Conservation (phyloP, 1,139 yeast species). For the Diutina ranongensis region DNA sequence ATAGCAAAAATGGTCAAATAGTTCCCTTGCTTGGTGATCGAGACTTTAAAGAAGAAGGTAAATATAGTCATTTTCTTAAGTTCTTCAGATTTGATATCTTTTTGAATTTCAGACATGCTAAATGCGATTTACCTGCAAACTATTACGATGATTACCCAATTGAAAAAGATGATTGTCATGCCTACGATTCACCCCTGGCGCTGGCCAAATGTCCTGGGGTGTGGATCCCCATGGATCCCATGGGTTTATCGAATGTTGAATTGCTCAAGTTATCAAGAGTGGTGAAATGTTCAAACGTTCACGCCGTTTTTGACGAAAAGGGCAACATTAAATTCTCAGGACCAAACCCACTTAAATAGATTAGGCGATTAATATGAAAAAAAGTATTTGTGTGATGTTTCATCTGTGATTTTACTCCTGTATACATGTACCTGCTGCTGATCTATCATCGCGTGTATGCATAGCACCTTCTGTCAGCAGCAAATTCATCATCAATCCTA, state of each 20-base stretch:
- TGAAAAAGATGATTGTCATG: conserved; percentile 23
- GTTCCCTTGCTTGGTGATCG: conserved; percentile 47
- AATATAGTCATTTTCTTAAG: conserved; percentile 25
- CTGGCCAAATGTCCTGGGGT: conserved; percentile 54
- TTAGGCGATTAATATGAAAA: too few species aligned
- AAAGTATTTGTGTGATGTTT: too few species aligned
- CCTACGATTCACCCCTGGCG: conserved; percentile 64
- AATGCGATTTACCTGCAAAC: conserved; percentile 14
- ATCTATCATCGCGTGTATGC: too few species aligned
- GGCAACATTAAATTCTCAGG: conserved; percentile 46
- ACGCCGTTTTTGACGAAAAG: conserved; percentile 50
- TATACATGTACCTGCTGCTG: too few species aligned
- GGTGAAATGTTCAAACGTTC: conserved; percentile 51
- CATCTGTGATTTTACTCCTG: too few species aligned
- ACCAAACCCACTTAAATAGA: background rate
- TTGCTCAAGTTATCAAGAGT: conserved; percentile 36
- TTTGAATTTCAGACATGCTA: conserved; percentile 42
- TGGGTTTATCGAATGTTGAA: conserved; percentile 61
- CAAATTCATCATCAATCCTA: too few species aligned
- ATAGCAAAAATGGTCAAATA: conserved; percentile 11
- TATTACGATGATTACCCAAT: conserved; percentile 19
- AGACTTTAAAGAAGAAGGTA: conserved; percentile 23
- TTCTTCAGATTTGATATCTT: conserved; percentile 60
- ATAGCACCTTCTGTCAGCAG: too few species aligned
- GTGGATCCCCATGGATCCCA: conserved; percentile 84